These are phyloP conservation scores for Clonostachys rhizophaga DNA, from an alignment of 2,329 filamentous ascomycete genomes.

Conservation along the genomic window DNA sequence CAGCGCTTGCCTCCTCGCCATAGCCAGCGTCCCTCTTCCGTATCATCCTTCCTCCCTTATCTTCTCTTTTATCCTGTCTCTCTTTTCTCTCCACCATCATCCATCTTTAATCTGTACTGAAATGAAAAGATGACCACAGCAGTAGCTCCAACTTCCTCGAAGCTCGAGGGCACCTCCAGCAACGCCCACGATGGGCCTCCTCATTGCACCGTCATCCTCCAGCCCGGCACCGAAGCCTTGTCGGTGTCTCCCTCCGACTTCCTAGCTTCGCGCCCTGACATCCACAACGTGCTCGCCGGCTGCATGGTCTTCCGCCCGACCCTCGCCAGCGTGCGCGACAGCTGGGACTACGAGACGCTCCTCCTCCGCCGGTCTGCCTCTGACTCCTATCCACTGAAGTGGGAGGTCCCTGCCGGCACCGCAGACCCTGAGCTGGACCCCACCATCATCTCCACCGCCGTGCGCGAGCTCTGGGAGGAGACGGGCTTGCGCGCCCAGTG, in stretches of 20 bases:
- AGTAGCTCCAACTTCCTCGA: too few relatives aligned
- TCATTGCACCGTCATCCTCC: too few relatives aligned
- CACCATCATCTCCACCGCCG: not conserved
- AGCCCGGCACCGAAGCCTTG: not conserved
- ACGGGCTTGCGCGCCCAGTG: not conserved
- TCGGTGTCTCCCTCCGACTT: not conserved
- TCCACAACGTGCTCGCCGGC: not conserved
- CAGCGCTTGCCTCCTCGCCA: too few relatives aligned
- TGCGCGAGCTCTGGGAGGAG: slow-evolving; percentile 1
- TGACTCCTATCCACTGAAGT: not conserved
- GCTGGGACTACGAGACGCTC: not conserved
- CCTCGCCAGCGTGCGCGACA: not conserved
- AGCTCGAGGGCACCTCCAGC: too few relatives aligned
- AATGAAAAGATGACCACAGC: too few relatives aligned
- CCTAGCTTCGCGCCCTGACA: not conserved
- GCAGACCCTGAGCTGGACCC: not conserved
- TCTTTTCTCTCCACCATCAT: too few relatives aligned
- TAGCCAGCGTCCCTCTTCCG: too few relatives aligned
- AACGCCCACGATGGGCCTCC: too few relatives aligned
- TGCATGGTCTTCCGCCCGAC: not conserved
- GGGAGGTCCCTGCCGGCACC: not conserved
- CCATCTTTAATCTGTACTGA: too few relatives aligned
- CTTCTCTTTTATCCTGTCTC: too few relatives aligned
- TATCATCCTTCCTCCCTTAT: too few relatives aligned
- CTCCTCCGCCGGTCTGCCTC: slow-evolving; percentile 1